These are phyloP conservation scores for Auriculariales sp. DNA, from an alignment of 768 basidiomycete genomes.

Conservation along the genomic window DNA sequence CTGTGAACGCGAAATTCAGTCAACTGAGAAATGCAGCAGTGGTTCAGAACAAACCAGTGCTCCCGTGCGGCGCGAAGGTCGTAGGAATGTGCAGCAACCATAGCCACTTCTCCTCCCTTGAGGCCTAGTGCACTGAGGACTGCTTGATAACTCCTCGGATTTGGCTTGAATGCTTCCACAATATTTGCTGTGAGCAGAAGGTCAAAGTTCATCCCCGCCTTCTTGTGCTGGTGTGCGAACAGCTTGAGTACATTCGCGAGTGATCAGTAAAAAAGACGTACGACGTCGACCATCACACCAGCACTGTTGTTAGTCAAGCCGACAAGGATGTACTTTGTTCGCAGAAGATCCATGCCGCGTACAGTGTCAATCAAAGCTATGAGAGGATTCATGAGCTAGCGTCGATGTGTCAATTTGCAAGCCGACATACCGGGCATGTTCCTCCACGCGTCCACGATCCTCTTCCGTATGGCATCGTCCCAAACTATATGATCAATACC, in stretches of 20 bases:
- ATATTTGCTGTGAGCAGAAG: conserved; percentile 1
- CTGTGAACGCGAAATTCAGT: not conserved
- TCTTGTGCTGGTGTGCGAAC: not conserved
- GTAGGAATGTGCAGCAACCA: conserved; percentile 1
- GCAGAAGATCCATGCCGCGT: not conserved
- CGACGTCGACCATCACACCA: not conserved
- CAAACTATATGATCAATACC: conserved; percentile 1
- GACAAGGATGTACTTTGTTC: not conserved
- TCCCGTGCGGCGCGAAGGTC: conserved; percentile 1
- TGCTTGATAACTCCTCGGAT: not conserved
- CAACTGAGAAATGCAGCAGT: not conserved
- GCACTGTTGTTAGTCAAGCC: conserved; percentile 2
- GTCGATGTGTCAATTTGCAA: no score
- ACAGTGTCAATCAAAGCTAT: not conserved
- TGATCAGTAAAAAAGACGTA: not conserved
- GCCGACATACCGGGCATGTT: not conserved
- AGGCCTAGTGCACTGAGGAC: not conserved
- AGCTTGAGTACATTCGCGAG: not conserved
- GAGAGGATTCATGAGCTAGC: not conserved
- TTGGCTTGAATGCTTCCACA: conserved; percentile 1
- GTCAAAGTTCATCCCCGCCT: not conserved
- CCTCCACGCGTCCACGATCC: not conserved
- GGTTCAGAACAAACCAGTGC: not conserved
- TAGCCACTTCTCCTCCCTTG: conserved; percentile 1
- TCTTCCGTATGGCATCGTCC: not conserved